Percentiles rank a stretch among this genome's conserved stretches.
Evolutionary conservation across 495 filamentous ascomycete genomes (phyloP).

Genomic region (Aspergillus nidulans): DNA sequence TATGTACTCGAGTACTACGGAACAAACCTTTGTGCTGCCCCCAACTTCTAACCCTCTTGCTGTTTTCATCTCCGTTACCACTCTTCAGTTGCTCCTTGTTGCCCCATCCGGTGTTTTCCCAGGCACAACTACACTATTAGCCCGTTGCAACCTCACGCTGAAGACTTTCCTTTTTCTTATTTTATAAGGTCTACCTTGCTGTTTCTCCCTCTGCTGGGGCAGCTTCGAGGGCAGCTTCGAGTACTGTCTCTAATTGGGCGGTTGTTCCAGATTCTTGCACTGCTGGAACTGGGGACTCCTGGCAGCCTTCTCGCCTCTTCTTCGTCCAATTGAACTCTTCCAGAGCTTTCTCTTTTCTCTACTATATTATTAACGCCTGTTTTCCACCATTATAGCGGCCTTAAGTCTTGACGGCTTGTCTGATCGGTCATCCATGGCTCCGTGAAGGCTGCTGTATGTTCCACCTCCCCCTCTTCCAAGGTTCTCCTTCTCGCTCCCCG

Average conservation of each 20-base stretch:
- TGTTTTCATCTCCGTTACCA: conserved; percentile 7
- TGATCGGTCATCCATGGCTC: conserved; percentile 15
- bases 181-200: background rate
- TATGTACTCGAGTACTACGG: no score
- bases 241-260: conserved; percentile 1
- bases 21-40: background rate
- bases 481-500: conserved; percentile 18
- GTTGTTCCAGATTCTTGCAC: conserved; percentile 4
- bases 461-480: conserved; percentile 18
- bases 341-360: background rate
- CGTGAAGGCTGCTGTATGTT: conserved; percentile 32
- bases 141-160: background rate
- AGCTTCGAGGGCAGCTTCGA: no score
- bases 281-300: background rate
- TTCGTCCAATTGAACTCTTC: background rate
- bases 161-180: background rate
- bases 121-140: background rate
- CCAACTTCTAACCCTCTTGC: background rate
- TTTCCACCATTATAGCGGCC: background rate
- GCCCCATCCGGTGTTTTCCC: conserved; percentile 8
- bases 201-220: background rate
- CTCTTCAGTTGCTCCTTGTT: no score
- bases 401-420: background rate
- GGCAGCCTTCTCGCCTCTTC: conserved; percentile 1
- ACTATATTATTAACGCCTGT: background rate